Evolutionary conservation across 805 yeast genomes (phyloP).

Genomic region (Scheffersomyces lignosus): DNA sequence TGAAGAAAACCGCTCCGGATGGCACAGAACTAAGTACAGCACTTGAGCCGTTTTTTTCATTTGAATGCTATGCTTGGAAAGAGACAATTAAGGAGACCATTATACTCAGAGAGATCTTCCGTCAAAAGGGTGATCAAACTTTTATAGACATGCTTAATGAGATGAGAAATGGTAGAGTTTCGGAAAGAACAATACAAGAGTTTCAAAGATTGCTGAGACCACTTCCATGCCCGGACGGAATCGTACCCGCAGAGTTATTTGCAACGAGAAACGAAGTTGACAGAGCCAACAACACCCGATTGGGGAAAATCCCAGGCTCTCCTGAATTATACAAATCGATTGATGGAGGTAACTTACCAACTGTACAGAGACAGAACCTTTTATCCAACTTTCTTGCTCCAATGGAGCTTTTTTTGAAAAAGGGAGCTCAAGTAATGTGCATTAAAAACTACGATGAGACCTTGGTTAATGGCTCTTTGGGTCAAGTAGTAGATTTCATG

Average conservation of each 20-base stretch:
- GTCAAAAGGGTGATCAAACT: constrained; percentile 72
- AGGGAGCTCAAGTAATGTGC: constrained; percentile 82
- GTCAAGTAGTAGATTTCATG: constrained; percentile 60
- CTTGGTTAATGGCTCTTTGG: constrained; percentile 76
- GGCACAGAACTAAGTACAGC: constrained; percentile 19
- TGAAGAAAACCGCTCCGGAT: constrained; percentile 30
- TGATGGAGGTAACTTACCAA: constrained; percentile 56
- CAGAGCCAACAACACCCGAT: constrained; percentile 54
- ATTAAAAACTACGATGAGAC: constrained; percentile 71
- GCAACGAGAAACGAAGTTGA: constrained; percentile 76
- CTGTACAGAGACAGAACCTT: constrained; percentile 42
- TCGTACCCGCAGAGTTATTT: constrained; percentile 72
- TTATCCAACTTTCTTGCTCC: constrained; percentile 66
- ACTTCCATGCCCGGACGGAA: constrained; percentile 52
- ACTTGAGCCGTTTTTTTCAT: constrained; percentile 51
- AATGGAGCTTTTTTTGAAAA: constrained; percentile 52
- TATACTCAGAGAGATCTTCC: constrained; percentile 62
- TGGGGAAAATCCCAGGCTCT: constrained; percentile 47
- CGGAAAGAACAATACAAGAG: constrained; percentile 45
- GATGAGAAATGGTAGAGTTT: constrained; percentile 63
- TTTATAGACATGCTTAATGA: constrained; percentile 76
- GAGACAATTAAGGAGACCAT: constrained; percentile 56
- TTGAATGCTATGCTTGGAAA: constrained; percentile 66
- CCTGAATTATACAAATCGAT: constrained; percentile 44
- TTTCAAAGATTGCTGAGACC: constrained; percentile 56